These are phyloP conservation scores for Plectranthus barbatus DNA, from an alignment of 257 asterid genomes.

Conservation along the genomic window DNA sequence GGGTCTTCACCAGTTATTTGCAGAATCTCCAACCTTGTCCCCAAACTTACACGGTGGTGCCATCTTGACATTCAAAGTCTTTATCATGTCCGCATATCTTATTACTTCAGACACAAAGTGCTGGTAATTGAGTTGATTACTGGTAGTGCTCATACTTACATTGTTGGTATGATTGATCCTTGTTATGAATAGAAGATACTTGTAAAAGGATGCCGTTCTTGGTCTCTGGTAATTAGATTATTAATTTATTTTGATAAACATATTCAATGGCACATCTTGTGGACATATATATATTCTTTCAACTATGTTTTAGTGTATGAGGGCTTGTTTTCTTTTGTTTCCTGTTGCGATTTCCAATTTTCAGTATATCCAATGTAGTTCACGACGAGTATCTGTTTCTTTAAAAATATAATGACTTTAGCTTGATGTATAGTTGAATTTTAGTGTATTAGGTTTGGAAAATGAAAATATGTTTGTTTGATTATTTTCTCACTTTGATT, in stretches of 20 bases:
- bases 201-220: neutral
- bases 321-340: no score
- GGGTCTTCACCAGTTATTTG: constrained; percentile 22
- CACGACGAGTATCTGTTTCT: no score
- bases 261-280: neutral
- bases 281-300: neutral
- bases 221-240: neutral
- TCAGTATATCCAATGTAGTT: no score
- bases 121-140: constrained; percentile 39
- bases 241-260: neutral
- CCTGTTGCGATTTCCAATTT: no score
- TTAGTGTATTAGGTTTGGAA: no score
- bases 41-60: constrained; percentile 48
- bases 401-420: no score
- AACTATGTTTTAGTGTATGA: neutral
- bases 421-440: no score
- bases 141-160: neutral
- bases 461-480: no score
- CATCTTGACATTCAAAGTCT: constrained; percentile 28
- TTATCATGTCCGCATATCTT: constrained; percentile 30
- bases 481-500: no score
- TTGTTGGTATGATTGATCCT: neutral
- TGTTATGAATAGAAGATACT: neutral
- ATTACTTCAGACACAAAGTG: constrained; percentile 70
- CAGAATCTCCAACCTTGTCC: constrained; percentile 40